Evolutionary conservation across 2,329 filamentous ascomycete genomes (phyloP).

Genomic region (Elsinoe fawcettii): DNA sequence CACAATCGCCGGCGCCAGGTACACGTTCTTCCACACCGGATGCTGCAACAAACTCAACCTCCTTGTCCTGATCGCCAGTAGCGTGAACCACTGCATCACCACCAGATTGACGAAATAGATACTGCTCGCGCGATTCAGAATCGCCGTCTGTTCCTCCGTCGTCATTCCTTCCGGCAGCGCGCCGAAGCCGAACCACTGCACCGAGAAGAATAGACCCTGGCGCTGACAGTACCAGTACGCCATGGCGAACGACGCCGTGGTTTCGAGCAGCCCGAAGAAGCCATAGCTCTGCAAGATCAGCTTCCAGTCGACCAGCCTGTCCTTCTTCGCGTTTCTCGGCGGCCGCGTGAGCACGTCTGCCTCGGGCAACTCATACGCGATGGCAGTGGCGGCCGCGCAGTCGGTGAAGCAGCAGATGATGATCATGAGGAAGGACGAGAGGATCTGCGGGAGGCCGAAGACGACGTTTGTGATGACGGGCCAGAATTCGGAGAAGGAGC

Average conservation of each 20-base stretch:
- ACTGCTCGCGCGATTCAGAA: constrained; percentile 58
- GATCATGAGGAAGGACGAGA: constrained; percentile 64
- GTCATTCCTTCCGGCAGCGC: constrained; percentile 40
- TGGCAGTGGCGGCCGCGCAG: constrained; percentile 61
- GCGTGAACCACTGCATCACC: constrained; percentile 74
- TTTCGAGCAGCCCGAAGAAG: constrained; percentile 53
- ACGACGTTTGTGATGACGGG: constrained; percentile 65
- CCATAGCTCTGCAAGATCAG: constrained; percentile 67
- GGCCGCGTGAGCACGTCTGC: constrained; percentile 63
- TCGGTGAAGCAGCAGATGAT: constrained; percentile 63
- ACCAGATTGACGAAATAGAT: constrained; percentile 77
- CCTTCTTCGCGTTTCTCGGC: constrained; percentile 60
- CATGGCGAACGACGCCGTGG: constrained; percentile 38
- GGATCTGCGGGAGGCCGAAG: constrained; percentile 65
- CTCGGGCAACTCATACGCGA: constrained; percentile 71
- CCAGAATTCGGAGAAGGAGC: constrained; percentile 68
- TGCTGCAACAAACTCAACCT: constrained; percentile 61
- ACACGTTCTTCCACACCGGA: constrained; percentile 58
- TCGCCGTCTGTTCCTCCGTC: constrained; percentile 45
- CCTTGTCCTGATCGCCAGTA: constrained; percentile 58
- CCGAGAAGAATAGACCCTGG: constrained; percentile 57
- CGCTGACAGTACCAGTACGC: constrained; percentile 39
- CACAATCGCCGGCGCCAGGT: constrained; percentile 61
- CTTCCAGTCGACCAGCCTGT: constrained; percentile 65
- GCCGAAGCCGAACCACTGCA: constrained; percentile 62